Evolutionary conservation across 345 rosid genomes (phyloP).

Genomic region (Trapa incisa): DNA sequence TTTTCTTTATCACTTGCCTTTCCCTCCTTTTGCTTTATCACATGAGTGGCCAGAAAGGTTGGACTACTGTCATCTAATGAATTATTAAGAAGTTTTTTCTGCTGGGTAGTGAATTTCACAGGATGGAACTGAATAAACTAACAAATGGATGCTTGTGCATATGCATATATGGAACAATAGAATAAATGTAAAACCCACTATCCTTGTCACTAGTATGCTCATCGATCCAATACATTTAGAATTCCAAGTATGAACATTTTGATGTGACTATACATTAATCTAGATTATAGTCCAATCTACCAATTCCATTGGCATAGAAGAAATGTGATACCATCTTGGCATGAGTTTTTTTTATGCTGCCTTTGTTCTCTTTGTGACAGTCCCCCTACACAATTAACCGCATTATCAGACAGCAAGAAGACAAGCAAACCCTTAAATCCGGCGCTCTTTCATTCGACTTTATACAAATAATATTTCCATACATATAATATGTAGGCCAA

Average conservation of each 20-base stretch:
- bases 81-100: background rate
- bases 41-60: constrained; percentile 67
- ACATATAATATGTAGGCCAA: too few relatives aligned
- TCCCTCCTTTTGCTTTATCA: constrained; percentile 68
- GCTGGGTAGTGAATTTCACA: constrained; percentile 2
- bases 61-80: constrained; percentile 35
- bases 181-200: too few relatives aligned
- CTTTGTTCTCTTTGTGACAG: constrained; percentile 14
- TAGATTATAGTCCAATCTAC: too few relatives aligned
- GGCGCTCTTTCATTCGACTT: constrained; percentile 17
- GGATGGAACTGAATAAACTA: too few relatives aligned
- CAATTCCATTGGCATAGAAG: too few relatives aligned
- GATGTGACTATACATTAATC: too few relatives aligned
- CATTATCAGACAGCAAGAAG: constrained; percentile 18
- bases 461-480: too few relatives aligned
- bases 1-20: constrained; percentile 31
- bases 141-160: background rate
- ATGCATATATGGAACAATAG: background rate
- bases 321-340: too few relatives aligned
- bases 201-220: too few relatives aligned
- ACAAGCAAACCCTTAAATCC: constrained; percentile 42
- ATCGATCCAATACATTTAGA: too few relatives aligned
- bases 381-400: constrained; percentile 10
- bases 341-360: too few relatives aligned
- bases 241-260: too few relatives aligned